Conservation (phyloP, 2,329 filamentous ascomycete species). For the Nothophaeocryptopus gaeumannii region DNA sequence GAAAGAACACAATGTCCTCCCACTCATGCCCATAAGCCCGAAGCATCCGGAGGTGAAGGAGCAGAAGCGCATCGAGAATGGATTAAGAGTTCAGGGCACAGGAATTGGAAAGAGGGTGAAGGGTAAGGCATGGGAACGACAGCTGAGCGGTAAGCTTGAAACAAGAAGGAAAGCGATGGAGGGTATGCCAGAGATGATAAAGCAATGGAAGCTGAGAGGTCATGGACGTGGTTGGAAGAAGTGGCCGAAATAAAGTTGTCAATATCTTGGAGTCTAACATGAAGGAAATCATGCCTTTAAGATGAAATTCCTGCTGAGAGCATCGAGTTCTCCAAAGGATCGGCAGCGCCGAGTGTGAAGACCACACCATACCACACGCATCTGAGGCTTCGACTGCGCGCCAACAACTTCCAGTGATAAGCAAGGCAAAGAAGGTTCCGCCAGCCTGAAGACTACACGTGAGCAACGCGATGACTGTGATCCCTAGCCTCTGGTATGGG, state of each 20-base stretch:
- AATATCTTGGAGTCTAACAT: no score
- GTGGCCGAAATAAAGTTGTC: slow-evolving; percentile 53
- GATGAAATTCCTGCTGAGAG: no score
- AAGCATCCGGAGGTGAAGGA: slow-evolving; percentile 59
- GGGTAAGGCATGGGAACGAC: slow-evolving; percentile 90
- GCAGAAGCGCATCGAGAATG: slow-evolving; percentile 70
- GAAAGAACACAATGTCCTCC: slow-evolving; percentile 48
- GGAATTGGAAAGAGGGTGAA: slow-evolving; percentile 86
- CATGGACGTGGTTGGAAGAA: slow-evolving; percentile 74
- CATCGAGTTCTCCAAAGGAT: no score
- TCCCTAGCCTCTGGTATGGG: no score
- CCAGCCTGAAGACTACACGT: no score
- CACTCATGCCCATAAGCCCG: slow-evolving; percentile 33
- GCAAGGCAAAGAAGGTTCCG: no score
- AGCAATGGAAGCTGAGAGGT: slow-evolving; percentile 88
- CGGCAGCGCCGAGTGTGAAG: no score
- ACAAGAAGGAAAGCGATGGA: slow-evolving; percentile 88
- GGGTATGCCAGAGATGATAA: slow-evolving; percentile 88
- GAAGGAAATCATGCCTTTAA: no score
- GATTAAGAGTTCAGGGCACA: slow-evolving; percentile 83
- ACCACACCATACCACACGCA: no score
- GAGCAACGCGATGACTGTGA: no score
- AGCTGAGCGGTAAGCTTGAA: slow-evolving; percentile 78
- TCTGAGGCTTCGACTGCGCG: no score
- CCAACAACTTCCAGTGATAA: no score